Evolutionary conservation across 495 filamentous ascomycete species (phyloP).

Genomic region (Ramalina intermedia): DNA sequence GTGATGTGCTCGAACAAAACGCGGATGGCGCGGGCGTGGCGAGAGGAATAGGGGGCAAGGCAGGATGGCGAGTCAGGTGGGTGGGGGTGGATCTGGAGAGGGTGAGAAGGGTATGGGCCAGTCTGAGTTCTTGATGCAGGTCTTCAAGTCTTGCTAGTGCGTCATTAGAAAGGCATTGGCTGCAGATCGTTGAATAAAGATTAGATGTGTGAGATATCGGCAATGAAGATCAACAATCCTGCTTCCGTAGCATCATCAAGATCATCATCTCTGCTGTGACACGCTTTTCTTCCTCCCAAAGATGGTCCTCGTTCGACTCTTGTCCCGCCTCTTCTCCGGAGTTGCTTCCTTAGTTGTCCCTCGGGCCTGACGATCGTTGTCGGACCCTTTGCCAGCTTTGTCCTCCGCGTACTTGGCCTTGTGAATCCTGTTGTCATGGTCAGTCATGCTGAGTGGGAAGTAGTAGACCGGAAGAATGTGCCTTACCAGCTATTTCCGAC

Average conservation of each 20-base stretch:
- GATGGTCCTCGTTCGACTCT: constrained; percentile 49
- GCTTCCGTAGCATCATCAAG: background rate
- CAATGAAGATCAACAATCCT: background rate
- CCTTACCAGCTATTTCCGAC: constrained; percentile 92
- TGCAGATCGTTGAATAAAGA: background rate
- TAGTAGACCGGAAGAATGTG: background rate
- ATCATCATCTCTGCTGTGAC: constrained; percentile 6
- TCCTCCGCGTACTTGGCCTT: constrained; percentile 64
- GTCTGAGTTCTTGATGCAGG: too few species aligned
- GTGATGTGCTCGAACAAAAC: constrained; percentile 33
- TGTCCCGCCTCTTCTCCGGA: constrained; percentile 48
- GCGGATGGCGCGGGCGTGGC: constrained; percentile 34
- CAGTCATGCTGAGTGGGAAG: background rate
- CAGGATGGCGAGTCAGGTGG: constrained; percentile 27
- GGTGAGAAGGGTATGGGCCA: constrained; percentile 4
- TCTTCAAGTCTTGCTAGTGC: too few species aligned
- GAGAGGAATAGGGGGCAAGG: constrained; percentile 31
- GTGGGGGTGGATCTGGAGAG: constrained; percentile 24
- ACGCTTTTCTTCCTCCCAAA: constrained; percentile 49
- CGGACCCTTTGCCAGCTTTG: constrained; percentile 38
- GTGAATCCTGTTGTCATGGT: constrained; percentile 55
- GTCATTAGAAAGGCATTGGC: too few species aligned
- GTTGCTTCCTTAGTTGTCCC: constrained; percentile 20
- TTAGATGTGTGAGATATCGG: background rate
- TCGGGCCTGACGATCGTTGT: constrained; percentile 25